Conservation (phyloP, 345 rosid genomes). For the Populus simonii region DNA sequence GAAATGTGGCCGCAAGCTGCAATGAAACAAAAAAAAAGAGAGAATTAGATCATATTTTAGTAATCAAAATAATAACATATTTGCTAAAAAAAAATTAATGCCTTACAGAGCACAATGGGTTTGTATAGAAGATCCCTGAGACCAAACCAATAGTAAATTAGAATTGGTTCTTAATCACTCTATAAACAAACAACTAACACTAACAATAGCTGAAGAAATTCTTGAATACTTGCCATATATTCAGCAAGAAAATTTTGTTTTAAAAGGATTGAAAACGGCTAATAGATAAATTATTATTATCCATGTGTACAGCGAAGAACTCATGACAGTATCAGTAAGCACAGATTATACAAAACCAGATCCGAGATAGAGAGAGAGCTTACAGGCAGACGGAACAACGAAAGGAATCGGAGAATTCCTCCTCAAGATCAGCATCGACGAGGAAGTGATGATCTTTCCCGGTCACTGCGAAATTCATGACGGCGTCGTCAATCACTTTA, state of each 20-base stretch:
- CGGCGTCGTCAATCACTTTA: too few species aligned
- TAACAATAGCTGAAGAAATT: too few species aligned
- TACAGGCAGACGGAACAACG: conserved; percentile 70
- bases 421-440: conserved; percentile 31
- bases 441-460: not conserved
- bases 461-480: not conserved
- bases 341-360: too few species aligned
- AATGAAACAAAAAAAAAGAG: not conserved
- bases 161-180: too few species aligned
- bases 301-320: too few species aligned
- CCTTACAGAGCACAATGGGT: conserved; percentile 84
- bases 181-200: too few species aligned
- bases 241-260: too few species aligned
- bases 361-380: conserved; percentile 1
- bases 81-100: not conserved
- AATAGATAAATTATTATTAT: too few species aligned
- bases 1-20: conserved; percentile 85
- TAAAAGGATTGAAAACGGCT: too few species aligned
- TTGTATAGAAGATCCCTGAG: conserved; percentile 89
- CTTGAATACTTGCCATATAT: too few species aligned
- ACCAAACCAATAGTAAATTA: conserved; percentile 1
- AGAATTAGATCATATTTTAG: not conserved
- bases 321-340: too few species aligned
- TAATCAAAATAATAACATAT: not conserved
- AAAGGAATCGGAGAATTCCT: conserved; percentile 52